A percentile compares a stretch with the other conserved stretches of the same genome.
Evolutionary conservation across 768 basidiomycete species (phyloP).

Genomic region (Leccinum variicolor): DNA sequence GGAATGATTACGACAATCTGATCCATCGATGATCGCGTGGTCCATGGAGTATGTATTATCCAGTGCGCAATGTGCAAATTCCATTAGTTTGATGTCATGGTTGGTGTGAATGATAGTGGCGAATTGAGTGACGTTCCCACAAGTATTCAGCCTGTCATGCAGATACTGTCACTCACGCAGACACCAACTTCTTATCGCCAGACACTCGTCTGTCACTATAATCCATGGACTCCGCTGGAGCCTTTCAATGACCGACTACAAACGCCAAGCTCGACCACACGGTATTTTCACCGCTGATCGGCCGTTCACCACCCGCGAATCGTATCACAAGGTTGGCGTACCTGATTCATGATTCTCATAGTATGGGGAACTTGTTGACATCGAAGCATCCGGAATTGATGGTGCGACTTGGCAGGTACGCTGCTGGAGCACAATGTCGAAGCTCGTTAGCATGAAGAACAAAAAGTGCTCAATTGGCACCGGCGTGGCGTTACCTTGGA

Average conservation of each 20-base stretch:
- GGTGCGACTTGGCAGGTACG: background rate
- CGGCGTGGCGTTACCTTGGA: constrained; percentile 11
- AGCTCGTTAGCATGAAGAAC: background rate
- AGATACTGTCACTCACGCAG: background rate
- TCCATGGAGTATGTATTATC: background rate
- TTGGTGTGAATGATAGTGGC: background rate
- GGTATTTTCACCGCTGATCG: background rate
- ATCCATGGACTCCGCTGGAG: background rate
- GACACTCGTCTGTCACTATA: background rate
- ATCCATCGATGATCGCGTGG: background rate
- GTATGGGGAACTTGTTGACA: background rate
- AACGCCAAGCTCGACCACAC: background rate
- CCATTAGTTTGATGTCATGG: background rate
- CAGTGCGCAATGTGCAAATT: background rate
- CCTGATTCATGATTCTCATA: background rate
- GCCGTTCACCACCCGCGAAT: background rate
- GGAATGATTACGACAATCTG: background rate
- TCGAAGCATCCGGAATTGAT: background rate
- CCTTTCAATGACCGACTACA: background rate
- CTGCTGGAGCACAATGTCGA: background rate
- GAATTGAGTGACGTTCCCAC: background rate
- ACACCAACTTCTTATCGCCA: background rate
- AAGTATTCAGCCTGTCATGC: background rate
- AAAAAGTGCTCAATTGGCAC: constrained; percentile 1
- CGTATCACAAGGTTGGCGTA: background rate